Evolutionary conservation across 306 rosid genomes (phyloP).

Genomic region (Quercus berberidifolia): DNA sequence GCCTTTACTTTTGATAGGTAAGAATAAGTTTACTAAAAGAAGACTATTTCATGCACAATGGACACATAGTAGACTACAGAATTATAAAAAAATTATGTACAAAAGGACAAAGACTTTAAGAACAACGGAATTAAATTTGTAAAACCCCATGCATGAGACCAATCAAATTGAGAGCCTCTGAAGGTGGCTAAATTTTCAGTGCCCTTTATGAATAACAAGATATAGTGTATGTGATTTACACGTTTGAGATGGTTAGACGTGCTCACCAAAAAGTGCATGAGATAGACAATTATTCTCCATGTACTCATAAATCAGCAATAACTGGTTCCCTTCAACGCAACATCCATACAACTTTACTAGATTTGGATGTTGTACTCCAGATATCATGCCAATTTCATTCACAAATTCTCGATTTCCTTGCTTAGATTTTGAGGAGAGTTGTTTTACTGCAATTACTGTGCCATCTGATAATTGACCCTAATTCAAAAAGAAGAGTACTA

Average conservation of each 20-base stretch:
- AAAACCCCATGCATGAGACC: no score
- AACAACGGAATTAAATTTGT: no score
- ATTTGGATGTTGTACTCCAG: slow-evolving; percentile 90
- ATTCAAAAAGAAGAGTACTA: slow-evolving; percentile 23
- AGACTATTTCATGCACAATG: no score
- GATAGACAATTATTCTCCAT: slow-evolving; percentile 96
- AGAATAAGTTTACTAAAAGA: no score
- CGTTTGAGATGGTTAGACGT: background rate
- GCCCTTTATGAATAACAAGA: background rate
- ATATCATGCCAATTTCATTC: slow-evolving; percentile 90
- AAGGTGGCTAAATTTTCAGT: background rate
- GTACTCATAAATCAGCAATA: slow-evolving; percentile 75
- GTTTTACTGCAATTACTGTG: slow-evolving; percentile 84
- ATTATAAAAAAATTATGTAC: no score
- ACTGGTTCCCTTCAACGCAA: slow-evolving; percentile 87
- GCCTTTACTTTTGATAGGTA: background rate
- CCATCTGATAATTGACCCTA: slow-evolving; percentile 88
- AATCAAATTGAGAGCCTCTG: no score
- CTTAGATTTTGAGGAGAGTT: slow-evolving; percentile 86
- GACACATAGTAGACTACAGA: no score
- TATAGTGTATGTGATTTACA: slow-evolving; percentile 3
- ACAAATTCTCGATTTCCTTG: slow-evolving; percentile 97
- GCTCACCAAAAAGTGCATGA: slow-evolving; percentile 81
- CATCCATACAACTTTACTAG: slow-evolving; percentile 95
- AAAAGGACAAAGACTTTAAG: no score